These are phyloP conservation scores for Podila epicladia DNA, from an alignment of 192 early-diverging fungal species.

Conservation along the genomic window DNA sequence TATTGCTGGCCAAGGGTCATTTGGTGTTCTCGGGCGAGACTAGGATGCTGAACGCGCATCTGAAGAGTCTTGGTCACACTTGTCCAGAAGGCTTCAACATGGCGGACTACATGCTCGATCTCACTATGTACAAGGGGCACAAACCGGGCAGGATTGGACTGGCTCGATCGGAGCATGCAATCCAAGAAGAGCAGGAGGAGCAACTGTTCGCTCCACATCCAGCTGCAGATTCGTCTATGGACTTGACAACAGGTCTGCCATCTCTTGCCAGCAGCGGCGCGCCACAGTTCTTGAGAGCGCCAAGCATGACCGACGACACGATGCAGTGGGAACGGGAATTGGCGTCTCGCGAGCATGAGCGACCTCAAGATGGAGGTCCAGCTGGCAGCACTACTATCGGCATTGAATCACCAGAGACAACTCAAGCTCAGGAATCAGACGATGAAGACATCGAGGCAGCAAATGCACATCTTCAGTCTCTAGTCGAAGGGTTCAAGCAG, in stretches of 20 bases:
- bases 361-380: background rate
- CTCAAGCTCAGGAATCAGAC: background rate
- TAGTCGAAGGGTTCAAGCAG: constrained; percentile 51
- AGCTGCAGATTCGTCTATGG: background rate
- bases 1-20: constrained; percentile 85
- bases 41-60: constrained; percentile 68
- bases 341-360: constrained; percentile 13
- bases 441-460: constrained; percentile 18
- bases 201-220: constrained; percentile 9
- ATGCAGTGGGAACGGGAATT: constrained; percentile 31
- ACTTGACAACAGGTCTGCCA: background rate
- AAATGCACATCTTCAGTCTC: constrained; percentile 32
- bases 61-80: constrained; percentile 78
- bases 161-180: constrained; percentile 1
- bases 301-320: constrained; percentile 37
- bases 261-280: constrained; percentile 10
- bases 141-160: constrained; percentile 11
- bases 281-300: constrained; percentile 8
- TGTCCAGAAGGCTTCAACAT: constrained; percentile 93
- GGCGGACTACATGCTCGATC: constrained; percentile 85
- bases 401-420: constrained; percentile 14
- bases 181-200: constrained; percentile 35
- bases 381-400: constrained; percentile 22
- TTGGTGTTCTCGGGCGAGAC: constrained; percentile 87
- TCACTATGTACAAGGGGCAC: constrained; percentile 67